Base-by-base conservation (phyloP, 148 eudicot genomes). In the Rhododendron williamsianum region DNA sequence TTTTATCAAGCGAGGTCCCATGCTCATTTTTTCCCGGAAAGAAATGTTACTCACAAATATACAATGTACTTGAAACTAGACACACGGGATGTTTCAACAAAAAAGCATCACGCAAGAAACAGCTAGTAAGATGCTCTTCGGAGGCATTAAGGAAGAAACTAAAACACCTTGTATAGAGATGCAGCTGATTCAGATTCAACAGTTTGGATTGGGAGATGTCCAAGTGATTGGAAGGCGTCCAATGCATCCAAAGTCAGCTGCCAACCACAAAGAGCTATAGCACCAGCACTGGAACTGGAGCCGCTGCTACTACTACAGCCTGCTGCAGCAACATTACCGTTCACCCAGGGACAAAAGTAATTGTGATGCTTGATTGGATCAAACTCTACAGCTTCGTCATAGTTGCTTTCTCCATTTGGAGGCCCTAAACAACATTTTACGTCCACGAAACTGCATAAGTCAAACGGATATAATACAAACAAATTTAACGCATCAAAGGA, bases 161-260 rank as follows among this genome's bases (percentile, higher is more conserved):
- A 33, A 69, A 67, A 43, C 23, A 93, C 99, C 98, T 97, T 97
- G 87, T 93, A 93, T 54, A 92, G 93, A 82, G 99, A 97, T 8
- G 99, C 98, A 56, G 98, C 95, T 65, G 99, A 97, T 89, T 97
- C 99, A 71, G 99, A 97, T 89, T 95, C 99, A 78, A 95, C 95
- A 45, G 93, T 91, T 88, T 94, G 98, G 82, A 89, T 90, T 38
- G 97, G 99, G 84, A 92, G 86, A 80, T 93, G 94, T 60, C 98
- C 98, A 84, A 87, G 87, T 27, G 94, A 90, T 81, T 95, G 98
- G 87, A 94, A 92, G 89, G 94, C 87, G 84, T 97, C 99, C 85
- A 97, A 85, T 82, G 99, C 99, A 87, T 95, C 99, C 72, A 97
- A 90, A 48, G 99, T 97, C 82, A 97, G 91, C 92, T 97, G 98